phyloP scores from a whole-genome alignment of 2,329 filamentous ascomycete species.

The Sarocladium strictum region DNA sequence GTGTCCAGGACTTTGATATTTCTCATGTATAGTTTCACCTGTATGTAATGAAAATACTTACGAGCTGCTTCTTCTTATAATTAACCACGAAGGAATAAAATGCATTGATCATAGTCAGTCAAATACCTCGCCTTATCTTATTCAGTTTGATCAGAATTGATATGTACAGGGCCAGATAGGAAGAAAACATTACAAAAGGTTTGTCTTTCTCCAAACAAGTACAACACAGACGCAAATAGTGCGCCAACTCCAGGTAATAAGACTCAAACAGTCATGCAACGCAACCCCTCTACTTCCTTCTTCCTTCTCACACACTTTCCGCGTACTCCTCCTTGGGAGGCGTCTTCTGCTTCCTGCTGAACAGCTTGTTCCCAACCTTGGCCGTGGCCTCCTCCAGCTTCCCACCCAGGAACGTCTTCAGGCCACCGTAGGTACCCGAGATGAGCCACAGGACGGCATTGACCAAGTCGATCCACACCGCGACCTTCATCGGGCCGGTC shows the following conservation, averaged over 20 bases:
- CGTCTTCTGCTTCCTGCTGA: conserved; percentile 24
- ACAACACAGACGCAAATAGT: not conserved
- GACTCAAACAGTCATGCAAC: not conserved
- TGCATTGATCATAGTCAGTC: too few species aligned
- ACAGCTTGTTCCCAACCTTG: conserved; percentile 32
- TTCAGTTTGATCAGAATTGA: too few species aligned
- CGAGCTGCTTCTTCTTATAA: too few species aligned
- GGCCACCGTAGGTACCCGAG: conserved; percentile 34
- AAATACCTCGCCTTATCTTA: too few species aligned
- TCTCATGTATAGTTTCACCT: too few species aligned
- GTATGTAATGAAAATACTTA: too few species aligned
- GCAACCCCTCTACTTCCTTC: not conserved
- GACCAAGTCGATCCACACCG: conserved; percentile 66
- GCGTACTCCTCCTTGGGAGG: conserved; percentile 22
- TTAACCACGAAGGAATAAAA: too few species aligned
- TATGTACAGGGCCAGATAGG: too few species aligned
- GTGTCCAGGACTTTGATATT: too few species aligned
- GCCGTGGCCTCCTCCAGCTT: conserved; percentile 32
- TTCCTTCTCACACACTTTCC: conserved; percentile 20
- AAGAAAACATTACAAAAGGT: too few species aligned
- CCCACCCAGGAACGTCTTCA: conserved; percentile 41
- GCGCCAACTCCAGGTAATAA: not conserved
- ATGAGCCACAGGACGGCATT: conserved; percentile 62
- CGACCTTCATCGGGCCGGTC: conserved; percentile 56
- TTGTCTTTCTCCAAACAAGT: too few species aligned